These are phyloP conservation scores for Candida xyloterini DNA, from an alignment of 805 yeast genomes.

Conservation along the genomic window DNA sequence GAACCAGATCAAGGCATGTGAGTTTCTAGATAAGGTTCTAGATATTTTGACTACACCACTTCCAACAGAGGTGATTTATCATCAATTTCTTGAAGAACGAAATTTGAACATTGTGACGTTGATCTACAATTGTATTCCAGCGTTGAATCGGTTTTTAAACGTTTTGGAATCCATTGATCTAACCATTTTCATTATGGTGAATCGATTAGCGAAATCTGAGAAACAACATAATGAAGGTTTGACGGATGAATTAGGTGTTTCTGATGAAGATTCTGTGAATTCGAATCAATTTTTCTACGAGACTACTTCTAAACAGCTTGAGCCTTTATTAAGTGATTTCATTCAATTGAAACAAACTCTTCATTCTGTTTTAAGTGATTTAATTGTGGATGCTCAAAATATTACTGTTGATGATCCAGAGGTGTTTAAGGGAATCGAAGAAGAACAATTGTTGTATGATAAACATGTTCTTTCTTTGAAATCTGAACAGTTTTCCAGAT, in stretches of 20 bases:
- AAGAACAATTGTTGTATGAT: conserved; percentile 47
- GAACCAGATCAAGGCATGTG: conserved; percentile 37
- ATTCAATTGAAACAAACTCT: conserved; percentile 69
- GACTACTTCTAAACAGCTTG: conserved; percentile 30
- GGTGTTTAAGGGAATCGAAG: conserved; percentile 60
- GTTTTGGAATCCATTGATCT: conserved; percentile 60
- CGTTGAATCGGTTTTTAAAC: conserved; percentile 48
- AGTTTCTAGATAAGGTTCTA: conserved; percentile 41
- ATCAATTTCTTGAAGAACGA: conserved; percentile 35
- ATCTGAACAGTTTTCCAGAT: conserved; percentile 48
- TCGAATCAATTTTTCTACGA: conserved; percentile 31
- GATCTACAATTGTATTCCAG: conserved; percentile 51
- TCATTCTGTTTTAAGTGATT: conserved; percentile 55
- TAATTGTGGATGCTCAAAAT: conserved; percentile 66
- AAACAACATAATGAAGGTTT: conserved; percentile 21
- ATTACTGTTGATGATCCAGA: conserved; percentile 74
- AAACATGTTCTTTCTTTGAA: conserved; percentile 38
- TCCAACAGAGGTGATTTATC: conserved; percentile 23
- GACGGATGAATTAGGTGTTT: conserved; percentile 24
- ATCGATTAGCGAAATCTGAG: conserved; percentile 22
- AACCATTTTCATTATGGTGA: conserved; percentile 43
- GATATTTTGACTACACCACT: conserved; percentile 40
- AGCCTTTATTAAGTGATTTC: conserved; percentile 64
- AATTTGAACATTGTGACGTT: conserved; percentile 52
- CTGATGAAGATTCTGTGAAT: conserved; percentile 18